Base-by-base conservation (phyloP, 1,284 basidiomycete species). In the Trametes sp. region DNA sequence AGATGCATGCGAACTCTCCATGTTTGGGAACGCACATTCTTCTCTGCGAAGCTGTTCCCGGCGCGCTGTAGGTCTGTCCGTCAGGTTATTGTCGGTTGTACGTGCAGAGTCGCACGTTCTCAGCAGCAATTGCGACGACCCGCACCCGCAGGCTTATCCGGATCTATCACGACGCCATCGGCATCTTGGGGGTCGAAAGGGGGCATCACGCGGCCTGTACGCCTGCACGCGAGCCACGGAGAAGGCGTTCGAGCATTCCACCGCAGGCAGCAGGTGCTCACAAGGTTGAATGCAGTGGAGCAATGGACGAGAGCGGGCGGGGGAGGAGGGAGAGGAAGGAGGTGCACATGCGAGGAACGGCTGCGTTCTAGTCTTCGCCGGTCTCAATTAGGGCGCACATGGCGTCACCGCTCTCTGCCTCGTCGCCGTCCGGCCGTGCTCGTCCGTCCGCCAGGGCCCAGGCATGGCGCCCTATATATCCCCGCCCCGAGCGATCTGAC, bases 351-450 rank as follows among this genome's bases (percentile, higher is more conserved):
- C 13, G 21, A 16, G 11, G 35, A 4, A 24, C 56, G n/a, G 26
- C n/a, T 29, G 36, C 35, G 48, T 31, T 41, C 46, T 51, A 35
- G 51, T 19, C 41, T 50, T 16, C 5, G 38, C 36, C 48, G 56
- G 57, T 51, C 57, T 58, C 38, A 45, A 33, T 45, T 35, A 38
- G 24, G 49, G 11, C 44, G 29, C 21, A 13, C 31, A 59, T 59
- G 58, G 51, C 58, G 58, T 59, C 58, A 59, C 44, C 58, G 50
- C n/a, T 28, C 38, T 10, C 28, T 31, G 41, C 4, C 19, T 23
- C 41, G 8, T 26, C 19, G 14, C 16, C 16, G n/a, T 29, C 48
- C 48, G 48, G 48, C 48, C 48, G 48, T 49, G 24, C 51, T 44
- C 49, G 14, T 14, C 49, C 41, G 41, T 29, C 51, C 44, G 58